Percentiles rank a stretch among this genome's conserved stretches.
These are phyloP conservation scores for Asterochloris erici DNA, from an alignment of 139 green algal genomes.

Conservation along the genomic window DNA sequence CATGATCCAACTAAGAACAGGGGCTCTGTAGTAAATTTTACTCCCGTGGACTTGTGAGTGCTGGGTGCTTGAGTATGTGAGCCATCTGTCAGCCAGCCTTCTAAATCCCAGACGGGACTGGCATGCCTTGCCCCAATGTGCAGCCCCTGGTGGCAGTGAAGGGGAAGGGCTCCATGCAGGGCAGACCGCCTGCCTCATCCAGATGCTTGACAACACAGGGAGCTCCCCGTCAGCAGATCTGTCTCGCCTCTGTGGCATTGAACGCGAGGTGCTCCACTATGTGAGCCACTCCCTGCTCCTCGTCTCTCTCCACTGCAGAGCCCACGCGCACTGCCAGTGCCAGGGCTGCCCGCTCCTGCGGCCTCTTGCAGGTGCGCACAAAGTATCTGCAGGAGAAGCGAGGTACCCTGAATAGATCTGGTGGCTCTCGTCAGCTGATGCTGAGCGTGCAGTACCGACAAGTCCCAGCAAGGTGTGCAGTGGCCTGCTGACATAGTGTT, in stretches of 20 bases:
- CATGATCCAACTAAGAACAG: too few relatives aligned
- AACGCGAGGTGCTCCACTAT: slow-evolving; percentile 91
- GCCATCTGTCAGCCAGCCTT: too few relatives aligned
- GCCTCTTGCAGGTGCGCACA: slow-evolving; percentile 62
- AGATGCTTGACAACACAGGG: neutral
- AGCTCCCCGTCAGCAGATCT: neutral
- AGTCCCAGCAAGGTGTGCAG: too few relatives aligned
- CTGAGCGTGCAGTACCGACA: too few relatives aligned
- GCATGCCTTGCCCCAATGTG: neutral
- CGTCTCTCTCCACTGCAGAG: slow-evolving; percentile 63
- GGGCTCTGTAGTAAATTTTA: too few relatives aligned
- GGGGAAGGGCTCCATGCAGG: too few relatives aligned
- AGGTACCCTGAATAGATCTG: too few relatives aligned
- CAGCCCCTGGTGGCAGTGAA: neutral
- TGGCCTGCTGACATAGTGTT: too few relatives aligned
- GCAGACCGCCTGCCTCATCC: neutral
- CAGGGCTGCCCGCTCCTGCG: slow-evolving; percentile 60
- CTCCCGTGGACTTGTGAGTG: too few relatives aligned
- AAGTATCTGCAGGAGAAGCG: slow-evolving; percentile 59
- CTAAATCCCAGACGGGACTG: neutral
- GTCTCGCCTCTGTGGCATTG: slow-evolving; percentile 57
- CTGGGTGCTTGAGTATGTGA: too few relatives aligned
- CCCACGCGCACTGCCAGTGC: slow-evolving; percentile 63
- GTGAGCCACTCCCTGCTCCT: slow-evolving; percentile 75
- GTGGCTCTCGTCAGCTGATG: too few relatives aligned